A percentile compares a stretch with the other conserved stretches of the same genome.
Conservation (phyloP, 139 green algal species). For the Zygnema circumcarinatum region DNA sequence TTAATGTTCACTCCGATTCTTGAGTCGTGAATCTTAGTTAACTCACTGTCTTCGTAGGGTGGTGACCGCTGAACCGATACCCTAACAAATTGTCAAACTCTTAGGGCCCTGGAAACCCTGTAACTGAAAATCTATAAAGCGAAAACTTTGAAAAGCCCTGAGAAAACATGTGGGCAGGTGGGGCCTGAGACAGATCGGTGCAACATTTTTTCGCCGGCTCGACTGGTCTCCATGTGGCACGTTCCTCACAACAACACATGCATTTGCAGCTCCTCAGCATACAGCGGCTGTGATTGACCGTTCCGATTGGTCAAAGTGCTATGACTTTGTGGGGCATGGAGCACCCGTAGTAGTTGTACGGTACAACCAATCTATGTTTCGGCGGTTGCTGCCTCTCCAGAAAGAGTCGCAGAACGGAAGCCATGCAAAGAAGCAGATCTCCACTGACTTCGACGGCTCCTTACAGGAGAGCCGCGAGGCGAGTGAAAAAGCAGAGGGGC, state of each 20-base stretch:
- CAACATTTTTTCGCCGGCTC: constrained; percentile 69
- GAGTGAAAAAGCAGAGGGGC: not conserved
- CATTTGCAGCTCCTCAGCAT: constrained; percentile 70
- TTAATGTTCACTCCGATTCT: no score
- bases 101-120: no score
- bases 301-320: constrained; percentile 41
- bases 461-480: not conserved
- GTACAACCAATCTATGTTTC: constrained; percentile 80
- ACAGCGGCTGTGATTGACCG: constrained; percentile 69
- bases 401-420: not conserved
- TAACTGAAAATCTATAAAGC: no score
- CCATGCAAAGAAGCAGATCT: not conserved
- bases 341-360: constrained; percentile 70
- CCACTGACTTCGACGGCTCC: not conserved
- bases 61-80: no score
- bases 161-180: no score
- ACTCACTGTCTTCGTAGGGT: no score
- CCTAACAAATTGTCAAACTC: no score
- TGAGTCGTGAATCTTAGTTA: no score
- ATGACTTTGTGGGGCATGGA: constrained; percentile 70
- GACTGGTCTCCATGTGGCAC: constrained; percentile 77
- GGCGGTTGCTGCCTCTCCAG: not conserved
- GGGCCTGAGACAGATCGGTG: constrained; percentile 52
- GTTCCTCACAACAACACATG: constrained; percentile 72
- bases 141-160: no score